Percentiles rank a stretch among this genome's conserved stretches.
Evolutionary conservation across 192 early-diverging fungal genomes (phyloP).

Genomic region (Rhizophagus prolifer): DNA sequence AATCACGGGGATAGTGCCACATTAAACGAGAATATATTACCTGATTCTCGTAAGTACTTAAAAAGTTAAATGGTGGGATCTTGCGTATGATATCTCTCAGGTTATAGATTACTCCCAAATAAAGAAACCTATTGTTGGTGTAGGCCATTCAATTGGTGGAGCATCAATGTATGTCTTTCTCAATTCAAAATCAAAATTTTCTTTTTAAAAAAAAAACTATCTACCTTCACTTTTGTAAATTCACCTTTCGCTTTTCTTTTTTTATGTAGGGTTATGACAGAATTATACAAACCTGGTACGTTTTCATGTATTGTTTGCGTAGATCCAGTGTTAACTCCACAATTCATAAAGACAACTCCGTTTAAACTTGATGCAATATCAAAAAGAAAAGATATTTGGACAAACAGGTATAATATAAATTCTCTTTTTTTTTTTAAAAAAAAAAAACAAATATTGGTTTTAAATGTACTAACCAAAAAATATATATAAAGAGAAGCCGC

Average conservation of each 20-base stretch:
- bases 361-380: slow-evolving; percentile 12
- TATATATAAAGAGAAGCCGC: slow-evolving; percentile 33
- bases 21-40: slow-evolving; percentile 45
- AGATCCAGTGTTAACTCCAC: slow-evolving; percentile 39
- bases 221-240: slow-evolving; percentile 14
- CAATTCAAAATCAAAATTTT: slow-evolving; percentile 15
- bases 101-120: slow-evolving; percentile 44
- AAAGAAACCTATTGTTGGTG: slow-evolving; percentile 43
- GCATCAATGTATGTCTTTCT: slow-evolving; percentile 34
- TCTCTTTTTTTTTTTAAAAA: not conserved
- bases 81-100: slow-evolving; percentile 48
- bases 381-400: slow-evolving; percentile 52
- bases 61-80: slow-evolving; percentile 53
- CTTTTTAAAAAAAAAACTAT: not conserved
- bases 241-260: too few species aligned
- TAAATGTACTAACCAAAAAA: too few species aligned
- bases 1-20: slow-evolving; percentile 60
- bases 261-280: slow-evolving; percentile 31
- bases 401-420: slow-evolving; percentile 32
- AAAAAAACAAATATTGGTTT: too few species aligned
- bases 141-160: slow-evolving; percentile 60
- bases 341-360: too few species aligned
- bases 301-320: slow-evolving; percentile 39
- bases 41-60: slow-evolving; percentile 38
- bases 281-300: slow-evolving; percentile 32